Evolutionary conservation across 2,329 filamentous ascomycete genomes (phyloP).

Genomic region (Tolypocladium inflatum): DNA sequence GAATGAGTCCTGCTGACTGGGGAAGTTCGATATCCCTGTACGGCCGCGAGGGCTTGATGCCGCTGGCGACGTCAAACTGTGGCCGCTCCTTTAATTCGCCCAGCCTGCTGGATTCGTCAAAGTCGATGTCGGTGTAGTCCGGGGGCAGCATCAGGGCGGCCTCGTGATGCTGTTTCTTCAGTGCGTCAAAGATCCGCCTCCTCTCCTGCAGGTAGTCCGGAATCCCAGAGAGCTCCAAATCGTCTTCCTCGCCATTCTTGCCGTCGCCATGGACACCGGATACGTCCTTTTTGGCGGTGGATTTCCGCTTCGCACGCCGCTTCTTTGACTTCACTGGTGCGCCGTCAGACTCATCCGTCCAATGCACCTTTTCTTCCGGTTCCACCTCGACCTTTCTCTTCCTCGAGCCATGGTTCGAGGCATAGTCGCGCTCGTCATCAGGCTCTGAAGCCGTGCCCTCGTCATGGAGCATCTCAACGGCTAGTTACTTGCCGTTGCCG

Average conservation of each 20-base stretch:
- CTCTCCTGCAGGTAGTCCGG: conserved; percentile 66
- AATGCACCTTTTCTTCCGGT: conserved; percentile 35
- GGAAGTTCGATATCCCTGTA: conserved; percentile 69
- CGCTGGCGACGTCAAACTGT: conserved; percentile 44
- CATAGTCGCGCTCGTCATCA: conserved; percentile 4
- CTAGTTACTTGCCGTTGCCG: neutral
- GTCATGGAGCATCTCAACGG: conserved; percentile 18
- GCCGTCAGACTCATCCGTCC: conserved; percentile 50
- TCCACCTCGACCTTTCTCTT: conserved; percentile 29
- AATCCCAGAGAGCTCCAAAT: conserved; percentile 45
- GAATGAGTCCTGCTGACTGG: conserved; percentile 72
- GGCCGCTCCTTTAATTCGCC: conserved; percentile 55
- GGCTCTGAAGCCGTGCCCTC: conserved; percentile 11
- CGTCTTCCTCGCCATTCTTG: conserved; percentile 29
- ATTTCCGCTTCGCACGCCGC: conserved; percentile 17
- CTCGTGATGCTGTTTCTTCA: conserved; percentile 49
- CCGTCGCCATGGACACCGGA: conserved; percentile 15
- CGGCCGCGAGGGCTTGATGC: conserved; percentile 53
- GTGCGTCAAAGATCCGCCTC: conserved; percentile 58
- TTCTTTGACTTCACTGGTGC: conserved; percentile 47
- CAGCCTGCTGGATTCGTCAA: conserved; percentile 37
- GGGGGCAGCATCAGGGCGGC: conserved; percentile 70
- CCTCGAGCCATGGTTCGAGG: conserved; percentile 4
- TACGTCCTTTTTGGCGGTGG: conserved; percentile 14
- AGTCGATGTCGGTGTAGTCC: conserved; percentile 63